Conservation (phyloP, 2,329 filamentous ascomycete genomes). For the Hirsutella minnesotensis region DNA sequence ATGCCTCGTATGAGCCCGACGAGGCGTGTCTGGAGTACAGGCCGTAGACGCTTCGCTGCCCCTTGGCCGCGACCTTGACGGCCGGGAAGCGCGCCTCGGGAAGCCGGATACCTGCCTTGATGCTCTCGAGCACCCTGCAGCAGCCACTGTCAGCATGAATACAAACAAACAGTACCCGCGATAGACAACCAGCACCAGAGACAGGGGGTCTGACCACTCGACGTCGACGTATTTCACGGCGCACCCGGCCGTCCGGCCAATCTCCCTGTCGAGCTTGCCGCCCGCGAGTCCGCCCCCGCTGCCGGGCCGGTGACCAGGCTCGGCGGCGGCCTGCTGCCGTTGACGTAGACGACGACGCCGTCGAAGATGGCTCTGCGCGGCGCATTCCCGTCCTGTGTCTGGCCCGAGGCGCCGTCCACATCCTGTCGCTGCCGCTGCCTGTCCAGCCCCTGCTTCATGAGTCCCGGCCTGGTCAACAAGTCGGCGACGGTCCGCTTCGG, state of each 20-base stretch:
- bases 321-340: conserved; percentile 70
- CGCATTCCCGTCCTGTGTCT: conserved; percentile 28
- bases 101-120: conserved; percentile 62
- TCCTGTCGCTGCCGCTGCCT: background rate
- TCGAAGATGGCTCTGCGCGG: conserved; percentile 44
- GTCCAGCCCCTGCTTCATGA: conserved; percentile 6
- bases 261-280: conserved; percentile 72
- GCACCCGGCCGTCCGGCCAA: conserved; percentile 52
- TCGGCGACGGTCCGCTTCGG: conserved; percentile 44
- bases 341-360: conserved; percentile 68
- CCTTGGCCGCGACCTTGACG: conserved; percentile 46
- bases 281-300: conserved; percentile 66
- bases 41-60: conserved; percentile 53
- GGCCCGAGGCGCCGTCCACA: background rate
- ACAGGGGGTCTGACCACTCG: conserved; percentile 51
- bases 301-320: conserved; percentile 76
- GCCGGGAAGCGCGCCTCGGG: conserved; percentile 61
- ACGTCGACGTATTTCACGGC: conserved; percentile 68
- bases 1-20: too few species aligned
- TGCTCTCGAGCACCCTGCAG: conserved; percentile 66
- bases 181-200: conserved; percentile 5
- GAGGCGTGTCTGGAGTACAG: conserved; percentile 20
- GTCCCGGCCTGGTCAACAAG: conserved; percentile 36
- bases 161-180: too few species aligned
- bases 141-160: background rate